These are phyloP conservation scores for Gossypium stocksii DNA, from an alignment of 345 rosid species.

Conservation along the genomic window DNA sequence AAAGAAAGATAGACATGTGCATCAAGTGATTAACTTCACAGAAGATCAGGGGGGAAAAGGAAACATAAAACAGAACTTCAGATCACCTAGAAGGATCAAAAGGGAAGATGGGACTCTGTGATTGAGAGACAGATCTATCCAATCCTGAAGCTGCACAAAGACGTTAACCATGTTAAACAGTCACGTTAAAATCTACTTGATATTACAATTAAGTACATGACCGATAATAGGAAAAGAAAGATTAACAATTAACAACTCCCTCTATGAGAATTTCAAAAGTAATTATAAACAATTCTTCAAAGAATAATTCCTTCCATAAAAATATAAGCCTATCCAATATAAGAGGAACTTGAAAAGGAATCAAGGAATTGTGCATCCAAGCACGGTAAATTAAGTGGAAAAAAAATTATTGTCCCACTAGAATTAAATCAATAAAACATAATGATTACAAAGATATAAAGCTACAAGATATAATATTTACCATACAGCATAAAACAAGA, in stretches of 20 bases:
- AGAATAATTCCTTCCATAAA: not conserved
- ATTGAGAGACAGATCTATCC: conserved; percentile 94
- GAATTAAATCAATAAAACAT: not conserved
- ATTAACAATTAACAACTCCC: no score
- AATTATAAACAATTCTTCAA: not conserved
- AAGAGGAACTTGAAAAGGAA: not conserved
- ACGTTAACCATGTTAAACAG: conserved; percentile 14
- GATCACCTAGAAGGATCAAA: conserved; percentile 88
- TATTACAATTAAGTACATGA: not conserved
- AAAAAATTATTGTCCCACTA: not conserved
- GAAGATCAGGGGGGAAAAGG: conserved; percentile 53
- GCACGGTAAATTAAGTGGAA: not conserved
- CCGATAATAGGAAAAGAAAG: not conserved
- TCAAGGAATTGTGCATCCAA: conserved; percentile 2
- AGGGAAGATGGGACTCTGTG: conserved; percentile 88
- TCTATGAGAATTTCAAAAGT: not conserved
- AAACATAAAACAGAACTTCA: conserved; percentile 73
- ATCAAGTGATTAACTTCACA: not conserved
- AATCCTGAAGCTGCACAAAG: conserved; percentile 65
- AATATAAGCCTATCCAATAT: not conserved
- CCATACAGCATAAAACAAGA: not conserved
- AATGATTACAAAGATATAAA: not conserved
- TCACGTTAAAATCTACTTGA: conserved; percentile 15
- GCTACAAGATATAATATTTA: not conserved
- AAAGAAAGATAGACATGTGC: conserved; percentile 2